These are phyloP conservation scores for Phytophthora constricta DNA, from an alignment of 352 stramenopile species.

Conservation along the genomic window DNA sequence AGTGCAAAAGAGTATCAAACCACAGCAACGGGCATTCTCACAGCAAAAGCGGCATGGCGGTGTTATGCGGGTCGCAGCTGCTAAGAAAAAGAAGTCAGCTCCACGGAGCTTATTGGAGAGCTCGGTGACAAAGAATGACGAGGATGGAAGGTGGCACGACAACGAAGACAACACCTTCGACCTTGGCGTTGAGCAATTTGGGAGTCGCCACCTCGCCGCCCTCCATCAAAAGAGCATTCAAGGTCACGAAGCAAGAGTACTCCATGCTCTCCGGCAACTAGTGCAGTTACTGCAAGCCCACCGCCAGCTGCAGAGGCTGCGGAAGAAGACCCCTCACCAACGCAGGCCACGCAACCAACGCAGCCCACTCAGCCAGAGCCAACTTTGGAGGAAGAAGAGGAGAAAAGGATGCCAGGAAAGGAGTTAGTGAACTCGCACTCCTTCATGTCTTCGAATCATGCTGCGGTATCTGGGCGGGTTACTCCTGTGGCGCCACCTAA, in stretches of 20 bases:
- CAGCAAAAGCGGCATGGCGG: constrained; percentile 1
- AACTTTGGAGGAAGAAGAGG: constrained; percentile 1
- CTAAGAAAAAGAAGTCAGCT: constrained; percentile 28
- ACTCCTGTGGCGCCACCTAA: not conserved
- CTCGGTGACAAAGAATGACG: not conserved
- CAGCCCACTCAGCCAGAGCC: not conserved
- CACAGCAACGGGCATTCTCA: not conserved
- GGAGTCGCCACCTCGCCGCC: constrained; percentile 35
- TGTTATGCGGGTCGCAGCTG: not conserved
- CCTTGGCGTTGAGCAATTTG: constrained; percentile 25
- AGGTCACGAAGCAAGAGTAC: constrained; percentile 14
- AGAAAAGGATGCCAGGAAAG: not conserved
- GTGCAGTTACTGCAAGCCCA: constrained; percentile 18
- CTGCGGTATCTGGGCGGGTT: not conserved
- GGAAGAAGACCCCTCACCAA: not conserved
- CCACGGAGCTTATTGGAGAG: constrained; percentile 13
- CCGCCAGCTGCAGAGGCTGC: not conserved
- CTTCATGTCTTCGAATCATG: constrained; percentile 9
- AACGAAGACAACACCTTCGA: constrained; percentile 36
- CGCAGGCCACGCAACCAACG: not conserved
- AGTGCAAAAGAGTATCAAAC: not conserved
- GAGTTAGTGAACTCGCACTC: constrained; percentile 5
- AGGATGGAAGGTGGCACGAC: constrained; percentile 14
- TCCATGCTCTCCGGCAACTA: constrained; percentile 20
- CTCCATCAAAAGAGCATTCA: constrained; percentile 31